These are phyloP conservation scores for Artemisia argyi DNA, from an alignment of 129 eudicot species.

Conservation along the genomic window DNA sequence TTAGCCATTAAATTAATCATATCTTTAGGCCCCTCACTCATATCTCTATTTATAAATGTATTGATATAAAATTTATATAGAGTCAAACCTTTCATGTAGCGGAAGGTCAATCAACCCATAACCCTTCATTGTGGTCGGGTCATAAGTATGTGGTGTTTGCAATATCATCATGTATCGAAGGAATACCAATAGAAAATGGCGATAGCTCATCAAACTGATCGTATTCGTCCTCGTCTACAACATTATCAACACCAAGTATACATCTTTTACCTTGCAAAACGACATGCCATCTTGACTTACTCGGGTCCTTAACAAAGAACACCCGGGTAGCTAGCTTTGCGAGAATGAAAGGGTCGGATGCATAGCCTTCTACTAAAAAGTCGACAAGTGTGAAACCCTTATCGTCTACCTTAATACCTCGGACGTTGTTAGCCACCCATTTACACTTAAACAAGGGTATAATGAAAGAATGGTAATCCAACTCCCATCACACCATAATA, in stretches of 20 bases:
- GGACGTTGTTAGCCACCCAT: neutral
- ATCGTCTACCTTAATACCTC: neutral
- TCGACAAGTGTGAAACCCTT: conserved; percentile 5
- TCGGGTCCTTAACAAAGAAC: neutral
- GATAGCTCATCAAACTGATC: conserved; percentile 12
- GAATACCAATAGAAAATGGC: conserved; percentile 19
- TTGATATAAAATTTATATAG: too few species aligned
- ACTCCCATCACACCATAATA: conserved; percentile 8
- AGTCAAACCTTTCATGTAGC: too few species aligned
- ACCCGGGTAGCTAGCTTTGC: neutral
- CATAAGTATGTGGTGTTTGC: neutral
- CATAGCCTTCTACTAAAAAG: neutral
- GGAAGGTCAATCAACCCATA: neutral
- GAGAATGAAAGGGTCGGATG: conserved; percentile 8
- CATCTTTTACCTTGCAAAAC: conserved; percentile 10
- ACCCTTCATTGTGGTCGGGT: neutral
- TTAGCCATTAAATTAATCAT: too few species aligned
- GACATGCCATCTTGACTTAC: conserved; percentile 1
- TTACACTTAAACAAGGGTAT: conserved; percentile 10
- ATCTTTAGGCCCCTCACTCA: too few species aligned
- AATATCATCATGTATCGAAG: neutral
- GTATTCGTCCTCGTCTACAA: conserved; percentile 7
- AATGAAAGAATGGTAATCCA: neutral
- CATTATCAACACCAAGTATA: conserved; percentile 16
- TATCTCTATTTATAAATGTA: too few species aligned